Evolutionary conservation across 179 eudicot genomes (phyloP).

Genomic region (Silene vulgaris): DNA sequence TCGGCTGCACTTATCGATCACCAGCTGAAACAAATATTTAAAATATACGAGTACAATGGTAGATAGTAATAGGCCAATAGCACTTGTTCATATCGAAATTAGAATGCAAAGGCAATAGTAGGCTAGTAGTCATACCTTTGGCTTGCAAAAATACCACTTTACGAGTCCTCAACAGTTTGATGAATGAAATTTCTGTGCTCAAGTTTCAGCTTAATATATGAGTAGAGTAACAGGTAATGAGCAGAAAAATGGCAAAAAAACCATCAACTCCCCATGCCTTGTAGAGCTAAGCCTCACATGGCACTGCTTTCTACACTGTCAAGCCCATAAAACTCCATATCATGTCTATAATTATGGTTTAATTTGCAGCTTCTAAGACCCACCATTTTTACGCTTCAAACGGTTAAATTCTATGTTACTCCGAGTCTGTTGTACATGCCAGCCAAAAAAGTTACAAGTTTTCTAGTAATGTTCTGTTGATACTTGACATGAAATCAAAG

Average conservation of each 20-base stretch:
- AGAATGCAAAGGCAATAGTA: constrained; percentile 6
- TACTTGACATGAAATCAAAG: too few relatives aligned
- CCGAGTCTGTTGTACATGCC: too few relatives aligned
- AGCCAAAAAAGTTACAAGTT: too few relatives aligned
- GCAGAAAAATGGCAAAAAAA: constrained; percentile 14
- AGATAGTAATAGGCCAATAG: too few relatives aligned
- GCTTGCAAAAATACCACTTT: neutral
- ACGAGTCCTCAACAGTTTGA: neutral
- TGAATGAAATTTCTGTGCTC: neutral
- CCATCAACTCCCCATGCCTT: constrained; percentile 32
- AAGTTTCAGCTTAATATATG: constrained; percentile 9
- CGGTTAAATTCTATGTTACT: neutral
- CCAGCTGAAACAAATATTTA: too few relatives aligned
- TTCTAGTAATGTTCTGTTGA: too few relatives aligned
- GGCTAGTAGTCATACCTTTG: constrained; percentile 5
- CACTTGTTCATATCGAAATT: neutral
- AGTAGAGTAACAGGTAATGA: constrained; percentile 11
- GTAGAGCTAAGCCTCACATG: constrained; percentile 31
- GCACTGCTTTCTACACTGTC: constrained; percentile 22
- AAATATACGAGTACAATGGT: too few relatives aligned
- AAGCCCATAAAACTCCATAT: constrained; percentile 12
- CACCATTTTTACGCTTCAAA: constrained; percentile 1
- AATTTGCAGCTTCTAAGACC: constrained; percentile 20
- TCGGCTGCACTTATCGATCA: neutral
- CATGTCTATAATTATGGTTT: constrained; percentile 17